Percentiles rank a stretch among this genome's conserved stretches.
These are phyloP conservation scores for Zygoascus meyerae DNA, from an alignment of 1,139 yeast genomes.

Conservation along the genomic window DNA sequence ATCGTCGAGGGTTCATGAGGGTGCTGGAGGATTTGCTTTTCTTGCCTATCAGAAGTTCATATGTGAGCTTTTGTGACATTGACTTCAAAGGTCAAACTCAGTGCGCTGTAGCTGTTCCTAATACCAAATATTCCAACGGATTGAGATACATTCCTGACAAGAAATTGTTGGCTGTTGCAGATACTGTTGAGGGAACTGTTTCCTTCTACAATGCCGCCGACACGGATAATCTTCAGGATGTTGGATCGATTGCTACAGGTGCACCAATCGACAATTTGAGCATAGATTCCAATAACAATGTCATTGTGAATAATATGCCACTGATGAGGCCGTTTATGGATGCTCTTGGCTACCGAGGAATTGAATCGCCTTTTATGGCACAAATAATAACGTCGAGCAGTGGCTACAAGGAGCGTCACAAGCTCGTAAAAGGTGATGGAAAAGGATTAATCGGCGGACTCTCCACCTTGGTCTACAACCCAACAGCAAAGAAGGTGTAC, in stretches of 20 bases:
- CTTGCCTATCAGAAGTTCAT: constrained; percentile 1
- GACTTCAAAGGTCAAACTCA: neutral
- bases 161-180: constrained; percentile 1
- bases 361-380: constrained; percentile 1
- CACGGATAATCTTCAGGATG: neutral
- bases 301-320: neutral
- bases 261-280: constrained; percentile 2
- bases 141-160: neutral
- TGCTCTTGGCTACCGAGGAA: neutral
- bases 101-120: neutral
- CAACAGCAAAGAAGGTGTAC: neutral
- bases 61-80: constrained; percentile 1
- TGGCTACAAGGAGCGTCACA: neutral
- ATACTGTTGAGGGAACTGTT: constrained; percentile 1
- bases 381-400: neutral
- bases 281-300: neutral
- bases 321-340: neutral
- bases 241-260: neutral
- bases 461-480: neutral
- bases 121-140: constrained; percentile 5
- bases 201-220: neutral
- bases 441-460: neutral
- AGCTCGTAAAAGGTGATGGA: constrained; percentile 4
- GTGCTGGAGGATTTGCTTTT: constrained; percentile 8
- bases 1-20: constrained; percentile 5